These are phyloP conservation scores for Sporisorium sorghi DNA, from an alignment of 1,284 basidiomycete species.

Conservation along the genomic window DNA sequence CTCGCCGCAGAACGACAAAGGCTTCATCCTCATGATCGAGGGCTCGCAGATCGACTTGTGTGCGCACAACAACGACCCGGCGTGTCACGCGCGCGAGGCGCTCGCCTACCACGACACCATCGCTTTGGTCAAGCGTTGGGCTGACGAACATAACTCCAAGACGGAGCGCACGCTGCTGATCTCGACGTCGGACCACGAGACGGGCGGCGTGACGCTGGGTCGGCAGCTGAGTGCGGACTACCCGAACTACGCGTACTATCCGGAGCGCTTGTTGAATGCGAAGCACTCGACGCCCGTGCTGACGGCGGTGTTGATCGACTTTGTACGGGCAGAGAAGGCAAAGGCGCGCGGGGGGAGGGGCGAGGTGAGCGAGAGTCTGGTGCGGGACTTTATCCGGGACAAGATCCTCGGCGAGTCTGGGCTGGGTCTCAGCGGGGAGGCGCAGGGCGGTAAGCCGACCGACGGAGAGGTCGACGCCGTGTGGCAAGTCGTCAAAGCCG, in stretches of 20 bases:
- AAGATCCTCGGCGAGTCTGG: conserved; percentile 50
- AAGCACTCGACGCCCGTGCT: conserved; percentile 67
- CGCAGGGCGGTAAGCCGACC: conserved; percentile 40
- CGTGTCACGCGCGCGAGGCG: conserved; percentile 66
- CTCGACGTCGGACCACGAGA: conserved; percentile 70
- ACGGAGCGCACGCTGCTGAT: conserved; percentile 67
- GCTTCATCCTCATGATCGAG: conserved; percentile 67
- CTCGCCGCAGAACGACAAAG: conserved; percentile 43
- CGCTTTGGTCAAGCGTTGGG: conserved; percentile 63
- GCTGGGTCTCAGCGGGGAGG: conserved; percentile 17
- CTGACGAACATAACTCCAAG: conserved; percentile 59
- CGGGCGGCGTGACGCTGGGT: conserved; percentile 70
- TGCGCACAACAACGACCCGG: conserved; percentile 61
- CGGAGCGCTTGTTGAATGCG: conserved; percentile 66
- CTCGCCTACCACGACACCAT: conserved; percentile 70
- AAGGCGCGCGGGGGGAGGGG: conserved; percentile 2
- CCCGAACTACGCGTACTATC: conserved; percentile 70
- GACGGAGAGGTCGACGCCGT: conserved; percentile 63
- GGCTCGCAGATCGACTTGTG: conserved; percentile 67
- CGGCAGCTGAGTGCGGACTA: conserved; percentile 64
- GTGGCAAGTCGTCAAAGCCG: conserved; percentile 37
- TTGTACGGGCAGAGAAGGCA: conserved; percentile 26
- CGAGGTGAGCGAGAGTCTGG: conserved; percentile 20
- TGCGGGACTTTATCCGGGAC: conserved; percentile 38
- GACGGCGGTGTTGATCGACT: conserved; percentile 53